A percentile compares a stretch with the other conserved stretches of the same genome.
These are phyloP conservation scores for Suillus luteus DNA, from an alignment of 768 basidiomycete genomes.

Conservation along the genomic window DNA sequence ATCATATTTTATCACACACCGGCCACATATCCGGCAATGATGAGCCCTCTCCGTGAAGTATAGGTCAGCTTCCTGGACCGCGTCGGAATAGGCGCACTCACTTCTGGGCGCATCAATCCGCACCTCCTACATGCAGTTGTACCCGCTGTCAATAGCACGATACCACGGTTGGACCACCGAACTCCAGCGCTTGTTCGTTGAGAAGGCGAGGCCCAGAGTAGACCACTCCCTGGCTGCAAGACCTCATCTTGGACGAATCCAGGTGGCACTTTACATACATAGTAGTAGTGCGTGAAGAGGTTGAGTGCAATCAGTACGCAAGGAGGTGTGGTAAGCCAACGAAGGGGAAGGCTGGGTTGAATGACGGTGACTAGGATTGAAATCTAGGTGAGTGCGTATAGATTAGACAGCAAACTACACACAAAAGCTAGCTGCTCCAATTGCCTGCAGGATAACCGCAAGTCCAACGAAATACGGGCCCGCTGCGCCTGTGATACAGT, in stretches of 20 bases:
- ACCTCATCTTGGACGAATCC: slow-evolving; percentile 75
- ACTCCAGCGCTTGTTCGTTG: slow-evolving; percentile 41
- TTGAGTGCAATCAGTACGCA: slow-evolving; percentile 80
- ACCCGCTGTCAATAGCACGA: slow-evolving; percentile 55
- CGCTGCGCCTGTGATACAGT: slow-evolving; percentile 84
- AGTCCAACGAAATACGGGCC: slow-evolving; percentile 88
- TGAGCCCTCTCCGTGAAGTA: slow-evolving; percentile 70
- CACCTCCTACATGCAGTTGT: slow-evolving; percentile 71
- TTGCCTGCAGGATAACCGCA: slow-evolving; percentile 70
- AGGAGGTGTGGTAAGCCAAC: slow-evolving; percentile 61
- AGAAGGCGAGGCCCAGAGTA: slow-evolving; percentile 57
- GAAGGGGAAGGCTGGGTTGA: slow-evolving; percentile 60
- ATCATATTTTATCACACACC: slow-evolving; percentile 87
- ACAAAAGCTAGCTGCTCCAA: slow-evolving; percentile 83
- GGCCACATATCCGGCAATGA: slow-evolving; percentile 90
- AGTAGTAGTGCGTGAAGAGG: slow-evolving; percentile 81
- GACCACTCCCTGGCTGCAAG: slow-evolving; percentile 37
- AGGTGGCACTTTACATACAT: slow-evolving; percentile 75
- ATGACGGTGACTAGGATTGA: slow-evolving; percentile 72
- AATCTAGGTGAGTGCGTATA: slow-evolving; percentile 9
- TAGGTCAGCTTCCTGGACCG: slow-evolving; percentile 17
- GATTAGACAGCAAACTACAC: slow-evolving; percentile 34
- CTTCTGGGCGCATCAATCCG: slow-evolving; percentile 72
- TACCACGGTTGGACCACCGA: slow-evolving; percentile 46
- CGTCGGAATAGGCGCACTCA: slow-evolving; percentile 35